Evolutionary conservation across 352 stramenopile genomes (phyloP), one percentile per base, ranked within the genome.

Genomic region (Pythium brassicae): DNA sequence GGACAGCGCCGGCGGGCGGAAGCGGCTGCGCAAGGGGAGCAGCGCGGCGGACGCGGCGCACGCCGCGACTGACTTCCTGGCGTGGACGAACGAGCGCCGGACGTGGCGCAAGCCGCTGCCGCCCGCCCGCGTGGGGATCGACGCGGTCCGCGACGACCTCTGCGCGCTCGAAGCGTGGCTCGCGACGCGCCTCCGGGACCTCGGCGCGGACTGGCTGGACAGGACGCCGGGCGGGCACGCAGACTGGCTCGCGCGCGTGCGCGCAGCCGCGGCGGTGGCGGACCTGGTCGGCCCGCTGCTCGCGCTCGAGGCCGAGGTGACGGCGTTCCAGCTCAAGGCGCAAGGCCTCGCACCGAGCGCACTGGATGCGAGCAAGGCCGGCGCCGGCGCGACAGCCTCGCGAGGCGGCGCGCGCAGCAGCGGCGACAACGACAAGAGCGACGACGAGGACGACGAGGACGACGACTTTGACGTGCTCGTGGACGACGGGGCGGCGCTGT

Each of bases 381-480:
- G 42, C 2, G 20, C 8, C 4, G 42, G n/a, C 3, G 20, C 37
- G 15, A 22, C 39, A 14, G 32, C 3, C 11, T 27, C 17, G n/a
- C 7, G 32, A 4, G 32, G 32, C 14, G 32, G 22, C 8, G 69
- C 37, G 26, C 20, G 51, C 14, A 47, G 12, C 14, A 22, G 46
- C 10, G 65, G 66, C 19, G 71, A 88, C 22, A 59, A 86, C 10
- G 74, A 87, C n/a, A 86, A 82, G 53, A 81, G 68, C 44, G 78
- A 90, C 17, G 74, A 87, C 19, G 79, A 92, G 43, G 75, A 88
- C 2, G 79, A 93, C 20, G 83, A 93, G 1, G 85, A 93, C 19
- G 85, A 94, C 35, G 72, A 91, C 15, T 68, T 82, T 17, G 84
- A 91, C 27, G 57, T 58, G 20, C 51, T 76, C 19, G 68, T 63